A percentile compares a stretch with the other conserved stretches of the same genome.
Evolutionary conservation across 768 basidiomycete genomes (phyloP).

Genomic region (Lyophyllum semitale): DNA sequence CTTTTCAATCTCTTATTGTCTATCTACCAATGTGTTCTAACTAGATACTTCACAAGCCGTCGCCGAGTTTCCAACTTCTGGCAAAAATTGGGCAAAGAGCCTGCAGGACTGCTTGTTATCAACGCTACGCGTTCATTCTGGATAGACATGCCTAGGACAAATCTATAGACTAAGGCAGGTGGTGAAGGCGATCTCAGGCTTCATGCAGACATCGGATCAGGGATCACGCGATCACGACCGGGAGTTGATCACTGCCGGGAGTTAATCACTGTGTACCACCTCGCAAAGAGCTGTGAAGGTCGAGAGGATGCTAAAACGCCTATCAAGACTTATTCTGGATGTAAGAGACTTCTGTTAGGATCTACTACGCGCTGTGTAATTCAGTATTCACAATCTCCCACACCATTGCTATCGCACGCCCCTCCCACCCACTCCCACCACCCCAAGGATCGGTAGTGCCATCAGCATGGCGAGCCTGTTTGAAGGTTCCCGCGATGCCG

Average conservation of each 20-base stretch:
- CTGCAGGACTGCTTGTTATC: constrained; percentile 45
- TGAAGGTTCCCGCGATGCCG: too few species aligned
- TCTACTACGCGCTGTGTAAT: background rate
- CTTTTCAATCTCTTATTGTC: background rate
- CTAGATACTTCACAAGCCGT: constrained; percentile 5
- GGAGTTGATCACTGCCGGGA: too few species aligned
- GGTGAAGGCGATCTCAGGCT: constrained; percentile 59
- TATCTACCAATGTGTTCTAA: constrained; percentile 5
- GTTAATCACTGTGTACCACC: constrained; percentile 74
- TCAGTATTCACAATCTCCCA: too few species aligned
- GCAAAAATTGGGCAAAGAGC: too few species aligned
- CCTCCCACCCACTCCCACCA: too few species aligned
- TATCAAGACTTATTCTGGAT: constrained; percentile 70
- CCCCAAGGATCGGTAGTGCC: too few species aligned
- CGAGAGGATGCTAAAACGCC: constrained; percentile 17
- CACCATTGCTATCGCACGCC: too few species aligned
- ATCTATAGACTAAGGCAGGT: constrained; percentile 68
- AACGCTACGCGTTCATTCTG: constrained; percentile 78
- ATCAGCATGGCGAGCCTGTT: too few species aligned
- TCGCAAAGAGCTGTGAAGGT: constrained; percentile 40
- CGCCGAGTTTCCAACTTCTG: constrained; percentile 5
- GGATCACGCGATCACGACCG: constrained; percentile 82
- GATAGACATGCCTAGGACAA: constrained; percentile 59
- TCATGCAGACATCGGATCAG: constrained; percentile 76
- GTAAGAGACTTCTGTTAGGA: constrained; percentile 84